Evolutionary conservation across 169 alveolate species (phyloP).

Genomic region (Plasmodium coatneyi): DNA sequence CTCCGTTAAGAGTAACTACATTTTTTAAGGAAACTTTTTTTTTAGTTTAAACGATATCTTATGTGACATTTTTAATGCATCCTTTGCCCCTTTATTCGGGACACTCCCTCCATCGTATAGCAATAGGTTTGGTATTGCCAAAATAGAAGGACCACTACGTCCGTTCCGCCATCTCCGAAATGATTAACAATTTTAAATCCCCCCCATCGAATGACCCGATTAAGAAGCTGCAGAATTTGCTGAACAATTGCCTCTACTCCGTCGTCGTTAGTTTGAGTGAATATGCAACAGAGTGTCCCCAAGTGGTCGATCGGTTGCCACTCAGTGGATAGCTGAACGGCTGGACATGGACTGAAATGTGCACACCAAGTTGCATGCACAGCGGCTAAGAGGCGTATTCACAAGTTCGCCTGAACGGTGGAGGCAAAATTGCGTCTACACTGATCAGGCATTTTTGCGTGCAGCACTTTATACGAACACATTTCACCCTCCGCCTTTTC

Average conservation of each 20-base stretch:
- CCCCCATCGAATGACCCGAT: slow-evolving; percentile 64
- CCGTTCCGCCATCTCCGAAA: slow-evolving; percentile 7
- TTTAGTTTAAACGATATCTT: background rate
- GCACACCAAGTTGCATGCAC: background rate
- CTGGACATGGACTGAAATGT: background rate
- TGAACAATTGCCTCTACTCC: slow-evolving; percentile 52
- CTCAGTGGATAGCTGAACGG: background rate
- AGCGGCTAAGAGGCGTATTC: background rate
- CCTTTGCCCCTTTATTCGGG: background rate
- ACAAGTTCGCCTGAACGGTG: background rate
- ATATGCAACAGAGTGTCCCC: too few relatives aligned
- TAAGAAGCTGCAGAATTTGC: slow-evolving; percentile 53
- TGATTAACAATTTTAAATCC: slow-evolving; percentile 54
- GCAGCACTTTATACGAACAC: background rate
- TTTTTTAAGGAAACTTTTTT: background rate
- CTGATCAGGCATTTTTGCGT: background rate
- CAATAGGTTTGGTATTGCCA: background rate
- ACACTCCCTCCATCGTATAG: background rate
- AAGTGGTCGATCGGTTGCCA: background rate
- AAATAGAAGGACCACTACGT: background rate
- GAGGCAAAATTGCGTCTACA: background rate
- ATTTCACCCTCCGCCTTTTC: background rate
- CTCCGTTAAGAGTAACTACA: background rate
- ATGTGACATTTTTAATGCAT: background rate
- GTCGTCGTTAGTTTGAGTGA: slow-evolving; percentile 28